A percentile compares a stretch with the other conserved stretches of the same genome.
Conservation (phyloP, 2,329 filamentous ascomycete genomes). For the Aspergillus persii region DNA sequence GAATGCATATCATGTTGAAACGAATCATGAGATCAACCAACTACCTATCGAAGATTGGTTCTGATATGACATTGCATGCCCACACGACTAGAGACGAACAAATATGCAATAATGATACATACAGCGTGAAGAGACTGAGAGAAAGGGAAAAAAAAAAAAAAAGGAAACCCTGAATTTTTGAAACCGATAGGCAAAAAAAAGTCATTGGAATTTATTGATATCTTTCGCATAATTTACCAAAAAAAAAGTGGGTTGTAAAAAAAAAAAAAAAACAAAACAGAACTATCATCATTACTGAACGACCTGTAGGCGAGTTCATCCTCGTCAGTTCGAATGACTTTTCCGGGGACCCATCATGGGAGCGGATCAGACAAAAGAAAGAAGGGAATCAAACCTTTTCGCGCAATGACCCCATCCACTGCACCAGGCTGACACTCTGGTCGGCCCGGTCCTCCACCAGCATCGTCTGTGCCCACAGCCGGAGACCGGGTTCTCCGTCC, state of each 20-base stretch:
- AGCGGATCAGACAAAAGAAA: conserved; percentile 7
- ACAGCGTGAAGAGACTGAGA: neutral
- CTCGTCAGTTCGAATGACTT: conserved; percentile 23
- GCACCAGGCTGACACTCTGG: conserved; percentile 85
- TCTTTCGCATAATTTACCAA: conserved; percentile 19
- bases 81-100: neutral
- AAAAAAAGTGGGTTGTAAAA: conserved; percentile 13
- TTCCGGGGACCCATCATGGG: conserved; percentile 1
- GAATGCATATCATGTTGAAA: no score
- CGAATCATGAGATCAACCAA: neutral
- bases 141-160: conserved; percentile 1
- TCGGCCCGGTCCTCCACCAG: conserved; percentile 93
- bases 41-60: neutral
- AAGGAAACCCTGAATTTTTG: neutral
- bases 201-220: conserved; percentile 21
- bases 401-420: conserved; percentile 87
- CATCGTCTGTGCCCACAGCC: conserved; percentile 95
- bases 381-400: conserved; percentile 73
- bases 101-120: neutral
- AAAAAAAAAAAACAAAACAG: neutral
- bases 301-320: conserved; percentile 27
- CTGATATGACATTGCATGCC: neutral
- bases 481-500: conserved; percentile 91
- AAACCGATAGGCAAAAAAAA: conserved; percentile 3
- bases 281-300: conserved; percentile 31